Evolutionary conservation across 768 basidiomycete species (phyloP).

Genomic region (Mycena polygramma): DNA sequence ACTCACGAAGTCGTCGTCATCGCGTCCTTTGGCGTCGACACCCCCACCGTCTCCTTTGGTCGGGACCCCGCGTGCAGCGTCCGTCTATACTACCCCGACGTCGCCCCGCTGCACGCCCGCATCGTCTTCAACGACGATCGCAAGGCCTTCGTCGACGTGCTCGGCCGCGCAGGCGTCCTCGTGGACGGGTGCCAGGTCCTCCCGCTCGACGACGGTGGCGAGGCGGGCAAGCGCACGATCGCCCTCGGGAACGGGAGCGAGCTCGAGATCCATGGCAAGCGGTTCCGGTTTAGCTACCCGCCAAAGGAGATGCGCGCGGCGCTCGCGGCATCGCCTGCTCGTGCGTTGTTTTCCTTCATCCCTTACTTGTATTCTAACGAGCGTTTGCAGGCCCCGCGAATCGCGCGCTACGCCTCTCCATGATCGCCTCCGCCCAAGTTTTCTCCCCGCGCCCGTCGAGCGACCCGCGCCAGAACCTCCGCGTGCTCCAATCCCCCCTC

Average conservation of each 20-base stretch:
- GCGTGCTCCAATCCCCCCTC: slow-evolving; percentile 71
- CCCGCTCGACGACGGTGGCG: slow-evolving; percentile 51
- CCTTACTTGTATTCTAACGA: slow-evolving; percentile 13
- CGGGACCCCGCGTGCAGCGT: slow-evolving; percentile 74
- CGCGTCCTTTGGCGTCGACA: slow-evolving; percentile 81
- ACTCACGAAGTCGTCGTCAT: slow-evolving; percentile 50
- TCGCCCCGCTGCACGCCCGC: slow-evolving; percentile 75
- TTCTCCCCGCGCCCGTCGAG: slow-evolving; percentile 74
- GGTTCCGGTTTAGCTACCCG: slow-evolving; percentile 81
- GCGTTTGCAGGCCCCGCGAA: slow-evolving; percentile 46
- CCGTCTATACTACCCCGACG: slow-evolving; percentile 75
- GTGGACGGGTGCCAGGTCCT: slow-evolving; percentile 76
- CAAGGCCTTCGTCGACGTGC: slow-evolving; percentile 77
- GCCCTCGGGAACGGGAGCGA: slow-evolving; percentile 75
- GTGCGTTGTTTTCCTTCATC: slow-evolving; percentile 46
- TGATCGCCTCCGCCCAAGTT: slow-evolving; percentile 82
- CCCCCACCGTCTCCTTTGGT: slow-evolving; percentile 76
- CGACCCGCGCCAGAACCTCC: slow-evolving; percentile 73
- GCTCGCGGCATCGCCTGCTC: slow-evolving; percentile 64
- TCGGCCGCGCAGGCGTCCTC: slow-evolving; percentile 67
- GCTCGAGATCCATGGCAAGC: slow-evolving; percentile 76
- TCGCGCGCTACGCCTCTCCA: slow-evolving; percentile 74
- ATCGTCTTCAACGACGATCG: slow-evolving; percentile 72
- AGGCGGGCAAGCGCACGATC: slow-evolving; percentile 59
- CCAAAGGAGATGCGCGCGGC: slow-evolving; percentile 76